Evolutionary conservation across 345 rosid species (phyloP).

Genomic region (Draba incana): DNA sequence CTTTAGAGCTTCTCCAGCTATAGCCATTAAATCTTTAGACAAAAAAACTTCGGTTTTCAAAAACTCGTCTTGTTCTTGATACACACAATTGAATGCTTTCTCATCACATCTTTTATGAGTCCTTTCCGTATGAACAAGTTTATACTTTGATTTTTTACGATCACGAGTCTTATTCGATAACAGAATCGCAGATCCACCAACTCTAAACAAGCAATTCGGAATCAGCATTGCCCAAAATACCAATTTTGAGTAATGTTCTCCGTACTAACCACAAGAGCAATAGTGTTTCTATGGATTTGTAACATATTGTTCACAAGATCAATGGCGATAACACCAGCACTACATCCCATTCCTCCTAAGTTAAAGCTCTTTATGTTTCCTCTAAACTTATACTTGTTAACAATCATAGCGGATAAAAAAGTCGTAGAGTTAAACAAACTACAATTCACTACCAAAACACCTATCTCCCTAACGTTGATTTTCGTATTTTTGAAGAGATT

Average conservation of each 20-base stretch:
- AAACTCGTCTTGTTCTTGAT: constrained; percentile 78
- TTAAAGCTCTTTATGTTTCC: constrained; percentile 39
- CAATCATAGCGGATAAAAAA: constrained; percentile 43
- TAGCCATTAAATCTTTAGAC: constrained; percentile 81
- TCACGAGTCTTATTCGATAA: constrained; percentile 65
- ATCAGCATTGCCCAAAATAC: constrained; percentile 89
- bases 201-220: constrained; percentile 87
- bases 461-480: constrained; percentile 70
- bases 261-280: constrained; percentile 84
- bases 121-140: constrained; percentile 76
- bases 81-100: constrained; percentile 76
- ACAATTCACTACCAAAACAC: constrained; percentile 47
- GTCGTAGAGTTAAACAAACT: constrained; percentile 42
- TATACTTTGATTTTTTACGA: constrained; percentile 65
- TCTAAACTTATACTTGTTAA: constrained; percentile 42
- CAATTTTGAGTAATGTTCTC: constrained; percentile 91
- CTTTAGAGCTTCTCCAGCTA: constrained; percentile 84
- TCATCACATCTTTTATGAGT: constrained; percentile 84
- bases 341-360: constrained; percentile 45
- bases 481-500: constrained; percentile 69
- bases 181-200: constrained; percentile 79
- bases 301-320: constrained; percentile 41
- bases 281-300: constrained; percentile 50
- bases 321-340: constrained; percentile 43
- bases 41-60: constrained; percentile 84